Conservation (phyloP, 1,139 yeast species). For the Geotrichum fermentans region DNA sequence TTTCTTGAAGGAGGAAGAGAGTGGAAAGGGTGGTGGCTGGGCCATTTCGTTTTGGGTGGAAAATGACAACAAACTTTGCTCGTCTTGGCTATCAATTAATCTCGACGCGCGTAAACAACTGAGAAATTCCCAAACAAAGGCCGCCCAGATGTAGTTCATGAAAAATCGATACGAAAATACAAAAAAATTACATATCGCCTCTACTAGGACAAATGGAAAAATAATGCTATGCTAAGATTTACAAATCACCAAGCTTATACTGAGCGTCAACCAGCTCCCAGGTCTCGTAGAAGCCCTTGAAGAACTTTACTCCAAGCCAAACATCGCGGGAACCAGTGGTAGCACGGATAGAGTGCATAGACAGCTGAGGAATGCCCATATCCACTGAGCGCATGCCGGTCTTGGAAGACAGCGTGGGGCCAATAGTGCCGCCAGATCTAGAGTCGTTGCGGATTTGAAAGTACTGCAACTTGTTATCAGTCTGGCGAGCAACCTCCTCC, state of each 20-base stretch:
- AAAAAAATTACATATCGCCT: too few species aligned
- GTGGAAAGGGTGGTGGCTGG: neutral
- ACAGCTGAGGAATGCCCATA: constrained; percentile 85
- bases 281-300: constrained; percentile 59
- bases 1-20: too few species aligned
- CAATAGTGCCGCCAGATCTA: constrained; percentile 94
- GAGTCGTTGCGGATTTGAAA: constrained; percentile 70
- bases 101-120: too few species aligned
- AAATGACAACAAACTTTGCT: too few species aligned
- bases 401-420: constrained; percentile 82
- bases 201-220: too few species aligned
- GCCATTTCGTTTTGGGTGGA: neutral
- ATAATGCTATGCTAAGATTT: too few species aligned
- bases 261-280: constrained; percentile 39
- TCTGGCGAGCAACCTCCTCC: constrained; percentile 57
- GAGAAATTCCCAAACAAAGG: too few species aligned
- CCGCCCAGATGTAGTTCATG: too few species aligned
- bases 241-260: constrained; percentile 34
- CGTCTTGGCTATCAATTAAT: too few species aligned
- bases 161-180: too few species aligned
- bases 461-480: constrained; percentile 60
- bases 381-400: constrained; percentile 86
- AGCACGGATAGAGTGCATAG: constrained; percentile 95
- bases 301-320: constrained; percentile 58
- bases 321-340: constrained; percentile 87